Evolutionary conservation across 495 filamentous ascomycete genomes (phyloP).

Genomic region (Jackrogersella multiformis): DNA sequence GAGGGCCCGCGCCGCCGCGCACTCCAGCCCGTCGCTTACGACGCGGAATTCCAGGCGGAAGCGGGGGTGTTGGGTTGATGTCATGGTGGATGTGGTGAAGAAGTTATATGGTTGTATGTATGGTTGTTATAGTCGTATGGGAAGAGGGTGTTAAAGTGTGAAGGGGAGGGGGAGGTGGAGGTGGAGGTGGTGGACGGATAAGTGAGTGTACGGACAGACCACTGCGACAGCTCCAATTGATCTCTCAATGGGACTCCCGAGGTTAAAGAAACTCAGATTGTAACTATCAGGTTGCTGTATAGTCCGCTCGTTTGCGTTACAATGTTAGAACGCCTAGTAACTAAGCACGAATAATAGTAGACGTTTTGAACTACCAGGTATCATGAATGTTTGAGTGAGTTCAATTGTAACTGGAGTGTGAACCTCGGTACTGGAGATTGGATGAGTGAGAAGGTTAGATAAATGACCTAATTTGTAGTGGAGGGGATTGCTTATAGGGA

Average conservation of each 20-base stretch:
- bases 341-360: no score
- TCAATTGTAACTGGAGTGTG: constrained; percentile 1
- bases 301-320: background rate
- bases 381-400: background rate
- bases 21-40: constrained; percentile 48
- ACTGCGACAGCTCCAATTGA: background rate
- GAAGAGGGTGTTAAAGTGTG: background rate
- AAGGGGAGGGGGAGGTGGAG: background rate
- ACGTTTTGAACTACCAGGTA: no score
- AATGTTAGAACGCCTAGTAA: background rate
- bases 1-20: constrained; percentile 20
- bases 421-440: no score
- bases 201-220: no score
- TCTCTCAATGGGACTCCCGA: background rate
- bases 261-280: background rate
- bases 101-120: background rate
- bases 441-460: background rate
- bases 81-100: no score
- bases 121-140: background rate
- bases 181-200: background rate
- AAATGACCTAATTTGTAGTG: background rate
- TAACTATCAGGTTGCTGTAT: background rate
- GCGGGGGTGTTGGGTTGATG: background rate
- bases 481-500: background rate
- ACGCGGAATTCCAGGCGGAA: constrained; percentile 55